phyloP scores from a whole-genome alignment of 768 basidiomycete genomes.

The Lactifluus subvellereus region DNA sequence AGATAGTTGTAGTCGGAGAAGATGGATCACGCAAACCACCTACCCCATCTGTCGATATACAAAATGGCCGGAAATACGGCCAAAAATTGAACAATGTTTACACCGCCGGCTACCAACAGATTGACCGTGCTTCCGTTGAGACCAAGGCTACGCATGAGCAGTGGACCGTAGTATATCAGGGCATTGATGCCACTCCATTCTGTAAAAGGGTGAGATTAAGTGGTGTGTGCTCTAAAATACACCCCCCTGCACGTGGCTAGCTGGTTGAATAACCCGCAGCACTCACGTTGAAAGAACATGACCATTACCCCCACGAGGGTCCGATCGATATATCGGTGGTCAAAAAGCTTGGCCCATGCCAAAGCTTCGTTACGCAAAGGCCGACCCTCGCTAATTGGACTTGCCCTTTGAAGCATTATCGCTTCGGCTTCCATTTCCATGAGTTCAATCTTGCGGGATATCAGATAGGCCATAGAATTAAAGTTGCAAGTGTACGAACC shows the following conservation, averaged over 20 bases:
- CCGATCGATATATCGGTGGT: constrained; percentile 46
- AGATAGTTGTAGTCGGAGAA: background rate
- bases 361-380: constrained; percentile 31
- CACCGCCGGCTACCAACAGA: constrained; percentile 68
- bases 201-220: constrained; percentile 27
- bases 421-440: constrained; percentile 72
- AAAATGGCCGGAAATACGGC: constrained; percentile 70
- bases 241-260: background rate
- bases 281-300: constrained; percentile 80
- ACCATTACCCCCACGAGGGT: constrained; percentile 67
- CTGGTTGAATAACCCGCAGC: background rate
- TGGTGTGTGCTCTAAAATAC: background rate
- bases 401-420: constrained; percentile 41
- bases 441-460: constrained; percentile 50
- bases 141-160: constrained; percentile 59
- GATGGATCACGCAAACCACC: constrained; percentile 1
- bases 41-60: constrained; percentile 60
- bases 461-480: background rate
- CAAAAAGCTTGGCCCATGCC: constrained; percentile 55
- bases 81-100: constrained; percentile 72
- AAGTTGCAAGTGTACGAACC: constrained; percentile 28
- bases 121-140: constrained; percentile 52
- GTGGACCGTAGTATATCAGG: constrained; percentile 76
- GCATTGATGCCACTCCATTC: constrained; percentile 90
- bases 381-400: constrained; percentile 26